Evolutionary conservation across 768 basidiomycete species (phyloP), one percentile per base, ranked within the genome.

Genomic region (Galerina sulciceps): DNA sequence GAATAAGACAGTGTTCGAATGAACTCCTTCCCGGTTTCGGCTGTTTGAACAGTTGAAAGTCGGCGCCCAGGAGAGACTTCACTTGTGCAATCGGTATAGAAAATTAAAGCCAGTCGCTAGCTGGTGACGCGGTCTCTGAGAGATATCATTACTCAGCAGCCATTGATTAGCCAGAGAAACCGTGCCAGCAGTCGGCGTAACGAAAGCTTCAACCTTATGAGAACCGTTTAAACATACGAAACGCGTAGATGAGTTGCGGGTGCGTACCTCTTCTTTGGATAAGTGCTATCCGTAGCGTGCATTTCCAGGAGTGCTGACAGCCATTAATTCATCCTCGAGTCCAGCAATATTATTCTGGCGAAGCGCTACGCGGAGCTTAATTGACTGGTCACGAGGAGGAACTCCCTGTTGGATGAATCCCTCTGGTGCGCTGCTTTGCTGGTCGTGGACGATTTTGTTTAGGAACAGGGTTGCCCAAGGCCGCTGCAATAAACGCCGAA

Each of bases 241-340:
- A 36, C n/a, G 36, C 35, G 15, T 4, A 3, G 10, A 43, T 9
- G 6, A 3, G 17, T 18, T 4, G n/a, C 17, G 4, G 20, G 31
- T 38, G 17, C 35, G 41, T 58, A 80, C 81, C 23, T 75, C 64
- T 20, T 74, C 65, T 41, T 81, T 69, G 18, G 79, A 72, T 80
- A 80, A 79, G 60, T 84, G 83, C 53, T 79, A 67, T 18, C 81
- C 80, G 60, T 83, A 85, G 59, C 69, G 69, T 3, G 71, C 71
- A 3, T 80, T 82, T n/a, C 76, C 75, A 3, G 83, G 82, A 49
- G 82, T 75, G 10, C 82, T 79, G 38, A 84, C 76, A 22, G 75
- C 76, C 55, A 75, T 69, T 20, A 85, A 73, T 35, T 74, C 71
- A 3, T 72, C 73, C 58, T 81, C 79, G 52, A 85, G 69, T 0